A percentile compares a stretch with the other conserved stretches of the same genome.
phyloP scores from a whole-genome alignment of 257 asterid genomes.

The Lantana camara region DNA sequence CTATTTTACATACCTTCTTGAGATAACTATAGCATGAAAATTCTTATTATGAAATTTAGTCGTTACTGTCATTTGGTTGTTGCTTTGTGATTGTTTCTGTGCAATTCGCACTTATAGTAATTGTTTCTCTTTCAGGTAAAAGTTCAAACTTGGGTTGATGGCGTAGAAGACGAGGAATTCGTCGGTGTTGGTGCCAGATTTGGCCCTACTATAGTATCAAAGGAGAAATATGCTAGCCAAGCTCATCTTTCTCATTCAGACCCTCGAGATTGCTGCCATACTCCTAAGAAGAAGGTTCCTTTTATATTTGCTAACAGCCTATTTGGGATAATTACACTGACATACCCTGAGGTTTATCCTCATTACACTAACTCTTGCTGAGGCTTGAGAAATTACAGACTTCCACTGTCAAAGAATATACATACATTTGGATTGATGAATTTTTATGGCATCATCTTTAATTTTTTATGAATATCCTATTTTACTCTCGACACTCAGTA shows the following conservation, averaged over 20 bases:
- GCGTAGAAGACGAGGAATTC: slow-evolving; percentile 67
- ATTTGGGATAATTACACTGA: too few relatives aligned
- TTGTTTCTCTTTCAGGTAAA: slow-evolving; percentile 58
- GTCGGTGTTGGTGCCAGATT: slow-evolving; percentile 97
- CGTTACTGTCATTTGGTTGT: neutral
- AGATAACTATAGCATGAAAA: neutral
- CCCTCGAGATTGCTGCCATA: slow-evolving; percentile 79
- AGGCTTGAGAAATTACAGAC: too few relatives aligned
- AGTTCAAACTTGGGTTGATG: slow-evolving; percentile 92
- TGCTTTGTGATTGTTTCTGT: neutral
- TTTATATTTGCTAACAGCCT: neutral
- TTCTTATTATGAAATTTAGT: neutral
- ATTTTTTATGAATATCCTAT: too few relatives aligned
- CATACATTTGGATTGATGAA: too few relatives aligned
- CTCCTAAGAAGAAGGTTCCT: slow-evolving; percentile 61
- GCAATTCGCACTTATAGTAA: neutral
- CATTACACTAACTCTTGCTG: too few relatives aligned
- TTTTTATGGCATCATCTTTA: too few relatives aligned
- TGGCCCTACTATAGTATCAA: slow-evolving; percentile 75
- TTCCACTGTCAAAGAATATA: too few relatives aligned
- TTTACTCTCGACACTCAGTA: too few relatives aligned
- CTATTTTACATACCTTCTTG: slow-evolving; percentile 1
- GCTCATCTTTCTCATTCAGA: slow-evolving; percentile 56
- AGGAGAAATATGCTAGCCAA: slow-evolving; percentile 86
- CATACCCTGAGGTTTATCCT: too few relatives aligned